Evolutionary conservation across 306 rosid species (phyloP).

Genomic region (Notholithocarpus densiflorus): DNA sequence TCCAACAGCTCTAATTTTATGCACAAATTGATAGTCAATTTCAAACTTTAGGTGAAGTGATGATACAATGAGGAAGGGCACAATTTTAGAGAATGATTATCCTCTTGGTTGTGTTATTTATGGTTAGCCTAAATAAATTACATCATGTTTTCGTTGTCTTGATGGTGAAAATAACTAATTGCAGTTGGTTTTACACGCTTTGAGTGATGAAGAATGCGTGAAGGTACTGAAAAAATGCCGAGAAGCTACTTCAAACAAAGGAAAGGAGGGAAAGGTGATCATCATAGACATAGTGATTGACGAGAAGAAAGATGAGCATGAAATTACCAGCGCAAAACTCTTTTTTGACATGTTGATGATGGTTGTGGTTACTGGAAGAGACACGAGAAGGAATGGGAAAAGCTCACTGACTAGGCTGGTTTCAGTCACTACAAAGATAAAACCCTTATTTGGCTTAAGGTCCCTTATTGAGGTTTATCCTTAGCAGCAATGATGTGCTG

Average conservation of each 20-base stretch:
- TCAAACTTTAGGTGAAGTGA: no score
- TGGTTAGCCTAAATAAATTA: neutral
- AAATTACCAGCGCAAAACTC: constrained; percentile 33
- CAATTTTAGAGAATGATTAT: neutral
- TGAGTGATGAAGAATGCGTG: constrained; percentile 40
- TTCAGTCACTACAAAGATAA: constrained; percentile 40
- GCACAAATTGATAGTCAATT: no score
- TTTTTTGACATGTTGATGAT: constrained; percentile 49
- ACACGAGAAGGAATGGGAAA: constrained; percentile 50
- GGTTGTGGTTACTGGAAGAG: constrained; percentile 36
- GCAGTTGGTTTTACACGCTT: constrained; percentile 43
- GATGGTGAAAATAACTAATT: neutral
- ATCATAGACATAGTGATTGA: constrained; percentile 50
- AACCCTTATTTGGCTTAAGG: constrained; percentile 33
- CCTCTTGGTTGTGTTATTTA: neutral
- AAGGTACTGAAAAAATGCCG: constrained; percentile 49
- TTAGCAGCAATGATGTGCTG: neutral
- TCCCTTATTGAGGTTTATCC: constrained; percentile 60
- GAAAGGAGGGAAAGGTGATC: constrained; percentile 45
- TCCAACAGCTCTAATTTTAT: no score
- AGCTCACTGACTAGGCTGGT: constrained; percentile 54
- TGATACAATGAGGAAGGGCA: no score
- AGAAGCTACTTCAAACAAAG: constrained; percentile 36
- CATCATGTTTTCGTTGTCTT: neutral
- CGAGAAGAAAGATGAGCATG: constrained; percentile 16